Conservation (phyloP, 2,329 filamentous ascomycete species). For the Calonectria fujianensis region DNA sequence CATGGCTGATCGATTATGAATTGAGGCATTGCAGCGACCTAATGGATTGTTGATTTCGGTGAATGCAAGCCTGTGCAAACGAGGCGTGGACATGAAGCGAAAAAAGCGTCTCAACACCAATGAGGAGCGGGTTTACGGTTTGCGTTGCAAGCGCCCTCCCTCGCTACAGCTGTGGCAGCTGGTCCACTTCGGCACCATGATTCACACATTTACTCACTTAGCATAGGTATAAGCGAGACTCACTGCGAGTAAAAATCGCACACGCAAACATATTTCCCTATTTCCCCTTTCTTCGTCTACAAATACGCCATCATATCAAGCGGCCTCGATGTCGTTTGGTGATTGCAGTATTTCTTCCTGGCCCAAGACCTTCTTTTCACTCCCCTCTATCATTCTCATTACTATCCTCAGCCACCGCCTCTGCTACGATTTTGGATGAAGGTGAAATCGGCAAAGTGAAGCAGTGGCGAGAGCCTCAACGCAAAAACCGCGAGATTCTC, state of each 20-base stretch:
- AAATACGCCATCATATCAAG: neutral
- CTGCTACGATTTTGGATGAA: neutral
- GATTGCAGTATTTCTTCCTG: neutral
- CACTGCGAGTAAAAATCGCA: neutral
- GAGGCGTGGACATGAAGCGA: neutral
- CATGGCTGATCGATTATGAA: constrained; percentile 28
- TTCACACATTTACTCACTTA: neutral
- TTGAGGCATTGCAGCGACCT: neutral
- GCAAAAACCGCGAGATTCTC: neutral
- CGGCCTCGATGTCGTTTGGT: neutral
- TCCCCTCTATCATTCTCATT: neutral
- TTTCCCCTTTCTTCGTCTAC: neutral
- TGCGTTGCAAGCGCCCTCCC: neutral
- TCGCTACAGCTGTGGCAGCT: constrained; percentile 15
- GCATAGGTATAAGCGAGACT: neutral
- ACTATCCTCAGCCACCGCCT: neutral
- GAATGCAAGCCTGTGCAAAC: neutral
- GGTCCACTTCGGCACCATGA: neutral
- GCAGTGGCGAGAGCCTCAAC: neutral
- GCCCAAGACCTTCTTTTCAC: neutral
- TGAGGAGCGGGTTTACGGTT: neutral
- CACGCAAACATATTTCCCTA: neutral
- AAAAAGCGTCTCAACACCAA: neutral
- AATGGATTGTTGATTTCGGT: neutral
- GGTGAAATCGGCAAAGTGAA: constrained; percentile 1